Evolutionary conservation across 306 rosid species (phyloP), one percentile per base, ranked within the genome.

Genomic region (Begonia fuchsioides): DNA sequence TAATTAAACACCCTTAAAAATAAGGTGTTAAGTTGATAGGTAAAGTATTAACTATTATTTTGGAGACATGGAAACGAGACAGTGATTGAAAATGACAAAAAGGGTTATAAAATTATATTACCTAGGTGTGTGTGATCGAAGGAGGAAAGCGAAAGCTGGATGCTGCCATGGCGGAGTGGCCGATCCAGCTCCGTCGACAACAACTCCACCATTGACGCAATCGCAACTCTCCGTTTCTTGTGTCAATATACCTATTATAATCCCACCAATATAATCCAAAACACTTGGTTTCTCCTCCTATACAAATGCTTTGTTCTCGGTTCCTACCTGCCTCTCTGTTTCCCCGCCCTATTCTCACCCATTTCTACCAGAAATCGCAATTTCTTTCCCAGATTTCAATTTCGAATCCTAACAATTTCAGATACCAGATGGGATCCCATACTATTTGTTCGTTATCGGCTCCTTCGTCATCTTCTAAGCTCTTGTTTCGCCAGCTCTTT

Each of bases 401-500:
- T 53, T 68, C 16, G n/a, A 10, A 44, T 12, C 51, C 26, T 13
- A 32, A 50, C 13, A 59, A 38, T 8, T 5, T 74, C 14, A 53
- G 64, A 65, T 66, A 74, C 9, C 69, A 57, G 52, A 79, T 79
- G 82, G 67, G 46, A 53, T 60, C 83, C 47, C 57, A 39, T 12
- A 39, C 72, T 57, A 62, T 26, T 26, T 26, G 35, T 26, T 26
- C 35, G 7, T 5, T 26, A 26, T 26, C 35, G 5, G 5, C n/a
- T n/a, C n/a, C 49, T 26, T 17, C 55, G 16, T 32, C 53, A 0
- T 39, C 50, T 51, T 38, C 68, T 5, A 84, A 71, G 50, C 87
- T 90, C 50, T 70, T 90, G 68, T 77, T 90, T 17, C 98, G 95
- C 16, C 94, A 90, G 76, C 90, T 90, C 45, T 90, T 84, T 44